Conservation (phyloP, 768 basidiomycete genomes). For the Kwoniella dejecticola region DNA sequence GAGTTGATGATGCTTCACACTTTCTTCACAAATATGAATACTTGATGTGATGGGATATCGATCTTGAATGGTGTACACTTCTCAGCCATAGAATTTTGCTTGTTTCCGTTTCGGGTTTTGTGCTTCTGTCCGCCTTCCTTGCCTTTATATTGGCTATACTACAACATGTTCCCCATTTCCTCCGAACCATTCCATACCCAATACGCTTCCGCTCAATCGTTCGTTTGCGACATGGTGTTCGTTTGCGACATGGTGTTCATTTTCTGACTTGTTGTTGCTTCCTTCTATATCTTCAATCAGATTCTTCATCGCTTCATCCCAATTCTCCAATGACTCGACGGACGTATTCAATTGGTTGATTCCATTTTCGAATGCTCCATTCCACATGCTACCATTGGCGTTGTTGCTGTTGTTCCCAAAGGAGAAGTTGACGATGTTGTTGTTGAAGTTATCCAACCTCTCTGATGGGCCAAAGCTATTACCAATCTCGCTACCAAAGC, state of each 20-base stretch:
- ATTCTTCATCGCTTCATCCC: slow-evolving; percentile 48
- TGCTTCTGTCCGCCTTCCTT: neutral
- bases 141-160: neutral
- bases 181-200: slow-evolving; percentile 25
- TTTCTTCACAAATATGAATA: neutral
- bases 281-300: slow-evolving; percentile 37
- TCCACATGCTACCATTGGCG: slow-evolving; percentile 7
- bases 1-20: neutral
- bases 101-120: neutral
- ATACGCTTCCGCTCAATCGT: neutral
- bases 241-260: neutral
- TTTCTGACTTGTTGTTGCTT: slow-evolving; percentile 10
- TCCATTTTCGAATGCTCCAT: slow-evolving; percentile 13
- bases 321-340: slow-evolving; percentile 9
- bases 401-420: neutral
- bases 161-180: neutral
- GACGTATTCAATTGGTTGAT: neutral
- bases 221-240: slow-evolving; percentile 7
- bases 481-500: slow-evolving; percentile 38
- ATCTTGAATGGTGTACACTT: neutral
- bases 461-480: slow-evolving; percentile 36
- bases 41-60: neutral
- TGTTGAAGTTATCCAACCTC: slow-evolving; percentile 12
- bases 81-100: neutral
- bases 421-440: neutral